Evolutionary conservation across 2,329 filamentous ascomycete genomes (phyloP).

Genomic region (Cladobotryum protrusum): DNA sequence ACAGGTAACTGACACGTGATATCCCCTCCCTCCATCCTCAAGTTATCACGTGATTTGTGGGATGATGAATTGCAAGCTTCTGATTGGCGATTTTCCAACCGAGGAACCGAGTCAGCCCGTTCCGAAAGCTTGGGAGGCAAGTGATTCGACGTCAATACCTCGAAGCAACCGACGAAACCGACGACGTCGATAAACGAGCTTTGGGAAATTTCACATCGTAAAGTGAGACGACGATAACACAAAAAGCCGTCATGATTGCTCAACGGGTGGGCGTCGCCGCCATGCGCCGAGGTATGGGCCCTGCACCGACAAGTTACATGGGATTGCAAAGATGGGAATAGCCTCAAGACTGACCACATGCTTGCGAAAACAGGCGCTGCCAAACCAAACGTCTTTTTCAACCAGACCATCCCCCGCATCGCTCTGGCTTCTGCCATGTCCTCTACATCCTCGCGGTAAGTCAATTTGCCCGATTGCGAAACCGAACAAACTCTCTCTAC

Average conservation of each 20-base stretch:
- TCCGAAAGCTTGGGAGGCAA: constrained; percentile 4
- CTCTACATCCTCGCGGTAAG: constrained; percentile 44
- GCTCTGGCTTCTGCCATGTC: constrained; percentile 36
- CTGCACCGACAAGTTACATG: constrained; percentile 16
- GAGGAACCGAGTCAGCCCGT: constrained; percentile 34
- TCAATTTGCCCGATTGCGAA: not conserved
- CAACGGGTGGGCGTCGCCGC: constrained; percentile 53
- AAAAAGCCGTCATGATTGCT: constrained; percentile 43
- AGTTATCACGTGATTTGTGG: constrained; percentile 20
- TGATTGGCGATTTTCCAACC: constrained; percentile 37
- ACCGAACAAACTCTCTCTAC: not conserved
- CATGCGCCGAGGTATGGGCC: constrained; percentile 49
- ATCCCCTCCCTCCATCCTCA: no score
- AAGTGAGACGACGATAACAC: not conserved
- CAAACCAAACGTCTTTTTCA: constrained; percentile 41
- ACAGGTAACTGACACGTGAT: not conserved
- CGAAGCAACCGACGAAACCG: not conserved
- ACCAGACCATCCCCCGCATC: constrained; percentile 41
- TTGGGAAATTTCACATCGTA: not conserved
- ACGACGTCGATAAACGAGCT: not conserved
- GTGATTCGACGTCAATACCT: no score
- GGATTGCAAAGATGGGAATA: not conserved
- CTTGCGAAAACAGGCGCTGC: constrained; percentile 28
- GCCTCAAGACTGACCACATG: not conserved
- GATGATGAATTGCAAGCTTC: constrained; percentile 31